Evolutionary conservation across 371 early-diverging fungal genomes (phyloP).

Genomic region (Apophysomyces variabilis): DNA sequence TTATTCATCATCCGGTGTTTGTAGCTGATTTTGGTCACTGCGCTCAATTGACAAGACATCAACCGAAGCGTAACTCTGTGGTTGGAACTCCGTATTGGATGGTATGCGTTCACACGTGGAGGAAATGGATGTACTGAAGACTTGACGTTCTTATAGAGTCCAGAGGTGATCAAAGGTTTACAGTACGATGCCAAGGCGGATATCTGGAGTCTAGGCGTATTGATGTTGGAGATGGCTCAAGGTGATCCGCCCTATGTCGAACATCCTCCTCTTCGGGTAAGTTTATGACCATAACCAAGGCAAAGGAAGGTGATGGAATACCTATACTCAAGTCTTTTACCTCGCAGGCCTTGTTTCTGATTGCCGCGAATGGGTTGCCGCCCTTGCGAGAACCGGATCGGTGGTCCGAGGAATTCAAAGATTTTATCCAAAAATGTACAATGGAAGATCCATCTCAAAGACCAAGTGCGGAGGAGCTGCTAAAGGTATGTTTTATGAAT

Average conservation of each 20-base stretch:
- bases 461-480: conserved; percentile 48
- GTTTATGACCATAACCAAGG: conserved; percentile 3
- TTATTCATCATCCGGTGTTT: conserved; percentile 2
- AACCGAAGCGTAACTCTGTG: conserved; percentile 70
- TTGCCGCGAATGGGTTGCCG: conserved; percentile 59
- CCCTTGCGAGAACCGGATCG: conserved; percentile 42
- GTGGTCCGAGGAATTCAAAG: conserved; percentile 47
- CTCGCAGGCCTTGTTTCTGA: conserved; percentile 52
- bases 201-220: conserved; percentile 88
- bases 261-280: conserved; percentile 66
- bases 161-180: conserved; percentile 85
- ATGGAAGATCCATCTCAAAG: conserved; percentile 21
- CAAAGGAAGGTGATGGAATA: background rate
- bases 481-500: conserved; percentile 34
- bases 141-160: conserved; percentile 54
- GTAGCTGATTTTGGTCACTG: conserved; percentile 79
- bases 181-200: conserved; percentile 85
- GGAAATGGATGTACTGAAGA: background rate
- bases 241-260: conserved; percentile 78
- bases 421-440: conserved; percentile 50
- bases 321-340: background rate
- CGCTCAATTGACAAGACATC: conserved; percentile 63
- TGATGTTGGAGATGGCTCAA: conserved; percentile 85
- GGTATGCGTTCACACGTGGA: conserved; percentile 30
- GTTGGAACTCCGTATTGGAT: conserved; percentile 94